Conservation (phyloP, 768 basidiomycete species). For the Boletus tylopilopsis region DNA sequence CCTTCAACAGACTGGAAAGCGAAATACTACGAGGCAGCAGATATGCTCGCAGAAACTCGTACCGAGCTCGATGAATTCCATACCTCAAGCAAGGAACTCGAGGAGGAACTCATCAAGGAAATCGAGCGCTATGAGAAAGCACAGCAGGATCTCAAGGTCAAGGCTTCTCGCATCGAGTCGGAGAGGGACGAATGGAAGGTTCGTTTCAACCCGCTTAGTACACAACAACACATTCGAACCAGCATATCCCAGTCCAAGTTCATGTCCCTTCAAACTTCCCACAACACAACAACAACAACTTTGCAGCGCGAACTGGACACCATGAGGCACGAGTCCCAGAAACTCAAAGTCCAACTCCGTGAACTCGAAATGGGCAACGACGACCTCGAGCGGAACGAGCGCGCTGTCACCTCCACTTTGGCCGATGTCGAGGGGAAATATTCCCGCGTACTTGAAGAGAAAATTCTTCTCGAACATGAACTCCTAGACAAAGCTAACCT, state of each 20-base stretch:
- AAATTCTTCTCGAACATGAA: constrained; percentile 95
- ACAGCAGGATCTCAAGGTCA: constrained; percentile 74
- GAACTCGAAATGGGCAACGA: constrained; percentile 98
- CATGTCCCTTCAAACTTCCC: constrained; percentile 81
- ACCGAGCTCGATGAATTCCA: constrained; percentile 87
- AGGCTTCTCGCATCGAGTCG: constrained; percentile 61
- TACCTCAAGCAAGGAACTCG: constrained; percentile 83
- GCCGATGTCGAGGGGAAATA: constrained; percentile 87
- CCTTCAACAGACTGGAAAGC: constrained; percentile 67
- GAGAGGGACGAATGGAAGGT: constrained; percentile 96
- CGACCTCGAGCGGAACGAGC: constrained; percentile 92
- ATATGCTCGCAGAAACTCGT: constrained; percentile 81
- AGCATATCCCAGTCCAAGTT: constrained; percentile 62
- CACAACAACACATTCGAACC: not conserved
- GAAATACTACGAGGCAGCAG: constrained; percentile 78
- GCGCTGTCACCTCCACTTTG: constrained; percentile 78
- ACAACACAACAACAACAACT: constrained; percentile 87
- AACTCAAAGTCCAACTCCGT: constrained; percentile 67
- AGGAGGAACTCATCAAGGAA: constrained; percentile 91
- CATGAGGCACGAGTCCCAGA: constrained; percentile 70
- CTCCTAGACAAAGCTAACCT: constrained; percentile 84
- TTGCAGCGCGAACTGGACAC: constrained; percentile 90
- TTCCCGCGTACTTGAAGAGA: constrained; percentile 89
- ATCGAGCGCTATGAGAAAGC: constrained; percentile 83
- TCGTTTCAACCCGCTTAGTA: constrained; percentile 18